Evolutionary conservation across 148 eudicot species (phyloP), one percentile per base, ranked within the genome.

Genomic region (Polygonum aviculare): DNA sequence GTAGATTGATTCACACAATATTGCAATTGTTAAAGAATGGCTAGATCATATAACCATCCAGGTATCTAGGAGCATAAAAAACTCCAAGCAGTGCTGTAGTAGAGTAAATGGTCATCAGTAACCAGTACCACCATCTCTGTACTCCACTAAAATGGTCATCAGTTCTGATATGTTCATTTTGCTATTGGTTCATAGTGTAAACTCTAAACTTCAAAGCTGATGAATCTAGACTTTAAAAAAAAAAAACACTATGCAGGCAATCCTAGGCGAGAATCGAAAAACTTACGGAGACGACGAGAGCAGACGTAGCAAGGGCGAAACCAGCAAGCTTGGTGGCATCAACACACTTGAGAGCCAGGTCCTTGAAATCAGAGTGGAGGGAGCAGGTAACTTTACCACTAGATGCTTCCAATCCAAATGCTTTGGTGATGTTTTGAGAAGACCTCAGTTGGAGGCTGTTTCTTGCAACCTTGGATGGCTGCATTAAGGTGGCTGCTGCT

Each of bases 271-370:
- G 33, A 6, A 3, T 21, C 0, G 31, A 77, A 51, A 50, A 51
- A 51, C 57, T 51, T 89, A 93, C 99, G 85, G 99, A 96, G 81
- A 88, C 90, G 52, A 91, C 77, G 51, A 96, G 99, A 38, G 98
- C 99, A 22, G 99, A 96, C 67, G 99, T 85, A 77, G 99, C 98
- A 75, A 96, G 99, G 76, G 99, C 99, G 51, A 96, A 88, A 45
- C 98, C 99, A 70, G 98, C 97, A 79, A 93, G 83, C 85, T 89
- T 96, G 83, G 99, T 92, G 73, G 89, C 98, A 77, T 93, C 99
- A 41, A 84, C 86, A 85, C 86, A 93, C 78, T 89, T 96, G 55
- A 85, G 87, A 79, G 97, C 90, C 81, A 96, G 87, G 67, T 89
- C 91, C 89, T 92, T 95, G 55, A 92, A 78, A 84, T 90, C 89